Evolutionary conservation across 2,329 filamentous ascomycete genomes (phyloP).

Genomic region (Xylaria sp.): DNA sequence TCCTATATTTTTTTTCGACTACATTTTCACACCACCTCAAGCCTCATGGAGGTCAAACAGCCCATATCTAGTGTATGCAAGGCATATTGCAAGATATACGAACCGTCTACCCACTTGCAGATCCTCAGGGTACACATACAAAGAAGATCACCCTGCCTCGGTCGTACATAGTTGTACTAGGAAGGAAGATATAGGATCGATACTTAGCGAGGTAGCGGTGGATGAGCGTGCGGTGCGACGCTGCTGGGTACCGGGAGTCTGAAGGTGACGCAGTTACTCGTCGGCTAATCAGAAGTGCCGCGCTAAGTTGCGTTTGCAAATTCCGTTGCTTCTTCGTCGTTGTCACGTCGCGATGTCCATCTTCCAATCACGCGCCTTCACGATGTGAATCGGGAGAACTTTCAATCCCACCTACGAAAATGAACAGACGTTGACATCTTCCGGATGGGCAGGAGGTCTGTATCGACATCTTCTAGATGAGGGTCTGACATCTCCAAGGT

Average conservation of each 20-base stretch:
- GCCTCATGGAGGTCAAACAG: slow-evolving; percentile 13
- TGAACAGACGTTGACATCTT: slow-evolving; percentile 29
- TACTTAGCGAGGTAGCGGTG: slow-evolving; percentile 6
- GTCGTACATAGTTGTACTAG: slow-evolving; percentile 17
- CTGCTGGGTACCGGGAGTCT: slow-evolving; percentile 14
- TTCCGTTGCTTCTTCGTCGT: slow-evolving; percentile 34
- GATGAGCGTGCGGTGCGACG: slow-evolving; percentile 15
- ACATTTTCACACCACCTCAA: neutral
- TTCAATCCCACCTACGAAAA: slow-evolving; percentile 33
- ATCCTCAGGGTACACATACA: slow-evolving; percentile 17
- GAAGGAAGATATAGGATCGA: slow-evolving; percentile 7
- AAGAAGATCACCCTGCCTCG: slow-evolving; percentile 1
- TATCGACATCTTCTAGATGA: slow-evolving; percentile 19
- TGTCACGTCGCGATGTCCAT: slow-evolving; percentile 19
- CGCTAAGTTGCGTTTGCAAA: slow-evolving; percentile 29
- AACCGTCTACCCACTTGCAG: slow-evolving; percentile 16
- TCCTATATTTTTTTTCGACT: neutral
- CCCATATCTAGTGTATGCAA: slow-evolving; percentile 16
- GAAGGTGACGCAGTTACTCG: slow-evolving; percentile 23
- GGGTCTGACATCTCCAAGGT: slow-evolving; percentile 23
- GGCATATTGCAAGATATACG: slow-evolving; percentile 15
- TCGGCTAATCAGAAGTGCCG: slow-evolving; percentile 31
- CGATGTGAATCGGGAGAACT: slow-evolving; percentile 9
- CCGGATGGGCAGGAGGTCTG: slow-evolving; percentile 29
- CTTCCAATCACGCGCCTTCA: slow-evolving; percentile 33